Percentiles rank a stretch among this genome's conserved stretches.
These are phyloP conservation scores for Exophiala alcalophila DNA, from an alignment of 2,329 filamentous ascomycete species.

Conservation along the genomic window DNA sequence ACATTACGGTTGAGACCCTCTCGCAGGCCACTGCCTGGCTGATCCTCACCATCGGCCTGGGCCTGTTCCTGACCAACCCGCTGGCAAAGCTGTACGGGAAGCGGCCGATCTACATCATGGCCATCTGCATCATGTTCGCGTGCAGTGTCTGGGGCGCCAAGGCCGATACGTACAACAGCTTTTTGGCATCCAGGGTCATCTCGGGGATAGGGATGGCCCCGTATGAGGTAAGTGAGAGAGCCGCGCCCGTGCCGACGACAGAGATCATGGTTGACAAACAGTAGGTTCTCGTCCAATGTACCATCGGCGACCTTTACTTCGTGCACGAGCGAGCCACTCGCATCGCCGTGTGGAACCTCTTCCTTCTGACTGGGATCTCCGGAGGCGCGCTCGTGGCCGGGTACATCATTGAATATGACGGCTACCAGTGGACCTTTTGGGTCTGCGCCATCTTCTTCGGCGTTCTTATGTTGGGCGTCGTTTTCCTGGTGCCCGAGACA, in stretches of 20 bases:
- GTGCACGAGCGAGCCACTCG: slow-evolving; percentile 37
- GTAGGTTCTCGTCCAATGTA: slow-evolving; percentile 50
- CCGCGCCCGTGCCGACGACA: too few relatives aligned
- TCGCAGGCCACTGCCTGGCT: slow-evolving; percentile 22
- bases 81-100: slow-evolving; percentile 44
- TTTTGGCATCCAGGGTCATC: slow-evolving; percentile 43
- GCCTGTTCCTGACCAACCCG: slow-evolving; percentile 40
- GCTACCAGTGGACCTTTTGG: slow-evolving; percentile 24
- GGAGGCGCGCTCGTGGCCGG: slow-evolving; percentile 42
- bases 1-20: slow-evolving; percentile 26
- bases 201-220: slow-evolving; percentile 45
- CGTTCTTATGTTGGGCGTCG: slow-evolving; percentile 34
- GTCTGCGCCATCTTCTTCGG: slow-evolving; percentile 33
- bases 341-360: slow-evolving; percentile 41
- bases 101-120: slow-evolving; percentile 42
- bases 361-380: slow-evolving; percentile 40
- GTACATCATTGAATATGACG: slow-evolving; percentile 38
- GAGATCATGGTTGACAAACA: too few relatives aligned
- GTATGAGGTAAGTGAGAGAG: slow-evolving; percentile 38
- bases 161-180: slow-evolving; percentile 37
- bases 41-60: slow-evolving; percentile 35
- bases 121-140: slow-evolving; percentile 36
- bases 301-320: slow-evolving; percentile 43
- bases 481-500: slow-evolving; percentile 40
- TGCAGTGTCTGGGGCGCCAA: slow-evolving; percentile 40